These are phyloP conservation scores for Litchi chinensis DNA, from an alignment of 345 rosid species.

Conservation along the genomic window DNA sequence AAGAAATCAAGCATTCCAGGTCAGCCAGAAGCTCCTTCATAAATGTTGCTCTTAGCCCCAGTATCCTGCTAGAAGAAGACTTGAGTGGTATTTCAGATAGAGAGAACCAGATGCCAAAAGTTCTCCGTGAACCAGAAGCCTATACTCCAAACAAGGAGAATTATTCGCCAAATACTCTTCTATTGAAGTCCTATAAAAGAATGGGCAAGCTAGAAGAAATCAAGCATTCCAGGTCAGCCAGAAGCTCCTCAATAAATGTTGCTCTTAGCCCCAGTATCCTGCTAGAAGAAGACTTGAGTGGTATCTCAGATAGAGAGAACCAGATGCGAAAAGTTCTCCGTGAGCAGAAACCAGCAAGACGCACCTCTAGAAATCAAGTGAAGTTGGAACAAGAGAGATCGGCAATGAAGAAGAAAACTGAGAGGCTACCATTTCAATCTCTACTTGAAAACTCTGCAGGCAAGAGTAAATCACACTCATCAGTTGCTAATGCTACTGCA, in stretches of 20 bases:
- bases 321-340: constrained; percentile 40
- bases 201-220: constrained; percentile 44
- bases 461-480: constrained; percentile 34
- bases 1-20: constrained; percentile 39
- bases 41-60: constrained; percentile 35
- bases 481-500: constrained; percentile 28
- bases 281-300: constrained; percentile 34
- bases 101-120: constrained; percentile 51
- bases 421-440: constrained; percentile 61
- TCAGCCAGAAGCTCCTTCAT: constrained; percentile 36
- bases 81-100: constrained; percentile 36
- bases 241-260: constrained; percentile 38
- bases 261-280: constrained; percentile 32
- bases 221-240: constrained; percentile 33
- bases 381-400: constrained; percentile 38
- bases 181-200: constrained; percentile 48
- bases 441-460: constrained; percentile 39
- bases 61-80: constrained; percentile 36
- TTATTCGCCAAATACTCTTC: constrained; percentile 56
- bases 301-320: constrained; percentile 54
- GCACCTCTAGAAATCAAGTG: constrained; percentile 28
- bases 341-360: constrained; percentile 33
- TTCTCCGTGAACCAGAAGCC: constrained; percentile 51
- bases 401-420: constrained; percentile 35
- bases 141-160: constrained; percentile 87